Base-by-base conservation (phyloP, 2,329 filamentous ascomycete species). In the Proliferodiscus dingleyae region DNA sequence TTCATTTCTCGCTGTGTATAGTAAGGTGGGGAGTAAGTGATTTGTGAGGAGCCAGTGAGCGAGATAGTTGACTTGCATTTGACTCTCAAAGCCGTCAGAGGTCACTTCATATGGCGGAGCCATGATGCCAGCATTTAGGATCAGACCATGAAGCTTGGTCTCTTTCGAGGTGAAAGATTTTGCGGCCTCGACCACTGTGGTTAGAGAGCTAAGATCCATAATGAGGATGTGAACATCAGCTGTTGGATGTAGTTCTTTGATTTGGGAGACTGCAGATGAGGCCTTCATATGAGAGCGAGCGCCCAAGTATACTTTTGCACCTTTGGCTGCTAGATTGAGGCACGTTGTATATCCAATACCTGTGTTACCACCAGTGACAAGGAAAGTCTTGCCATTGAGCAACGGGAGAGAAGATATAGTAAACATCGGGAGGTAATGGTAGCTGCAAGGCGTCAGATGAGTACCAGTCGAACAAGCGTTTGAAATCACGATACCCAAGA, bases 261-360 rank as follows among this genome's bases (percentile, higher is more conserved):
- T 56, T 21, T 65, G 52, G 4, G 59, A 51, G 43, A 72, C 69
- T 0, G 72, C 57, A 7, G 56, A 50, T 36, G 69, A 60, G 8
- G 70, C 60, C 19, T 64, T 64, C 0, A 50, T 50, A 10, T 61
- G 41, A 3, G 64, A 69, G 34, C 74, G 70, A 2, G 68, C 69
- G 3, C 71, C 70, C 29, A 77, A 56, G 55, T 77, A 78, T 18
- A 78, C 68, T 6, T 65, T 75, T 24, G 63, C 73, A 40, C 72
- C 70, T 18, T 66, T 66, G 2, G 60, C 56, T 54, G 77, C 78
- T 9, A 80, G 65, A 11, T 76, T 69, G 26, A 68, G 67, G 38
- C 59, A 61, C 9, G 77, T 65, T 46, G 74, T 68, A 42, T 68
- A 66, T 5, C 74, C 74, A 10, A 75, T 65, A 16, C 53, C 50